Conservation (phyloP, 225 moss, liverwort and hornwort genomes). For the Marchantia paleacea region DNA sequence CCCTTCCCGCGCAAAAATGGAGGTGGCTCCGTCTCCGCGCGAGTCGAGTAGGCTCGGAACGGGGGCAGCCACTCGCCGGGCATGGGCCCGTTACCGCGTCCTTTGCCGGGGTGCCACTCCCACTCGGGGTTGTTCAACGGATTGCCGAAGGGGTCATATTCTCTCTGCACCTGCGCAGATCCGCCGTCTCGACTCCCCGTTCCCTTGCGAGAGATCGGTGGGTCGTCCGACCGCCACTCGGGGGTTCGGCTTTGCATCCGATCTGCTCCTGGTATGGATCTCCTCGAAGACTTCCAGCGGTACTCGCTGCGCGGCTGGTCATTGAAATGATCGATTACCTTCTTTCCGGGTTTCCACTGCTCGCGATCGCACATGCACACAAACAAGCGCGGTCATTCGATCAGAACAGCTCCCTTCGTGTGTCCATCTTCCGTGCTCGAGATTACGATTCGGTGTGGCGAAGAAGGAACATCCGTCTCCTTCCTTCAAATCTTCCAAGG, state of each 20-base stretch:
- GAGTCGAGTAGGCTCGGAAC: constrained; percentile 20
- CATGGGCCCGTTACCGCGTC: constrained; percentile 33
- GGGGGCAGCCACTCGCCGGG: constrained; percentile 40
- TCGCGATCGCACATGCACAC: not conserved
- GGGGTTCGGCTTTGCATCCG: constrained; percentile 1
- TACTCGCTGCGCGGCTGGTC: not conserved
- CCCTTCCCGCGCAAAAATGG: constrained; percentile 24
- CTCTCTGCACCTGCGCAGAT: constrained; percentile 1
- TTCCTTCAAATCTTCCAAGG: too few species aligned
- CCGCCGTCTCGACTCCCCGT: constrained; percentile 17
- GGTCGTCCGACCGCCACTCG: constrained; percentile 3
- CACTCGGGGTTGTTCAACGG: constrained; percentile 9
- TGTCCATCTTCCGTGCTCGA: too few species aligned
- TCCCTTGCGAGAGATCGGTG: constrained; percentile 23
- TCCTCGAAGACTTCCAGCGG: constrained; percentile 15
- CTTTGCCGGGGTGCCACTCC: constrained; percentile 38
- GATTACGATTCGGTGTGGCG: too few species aligned
- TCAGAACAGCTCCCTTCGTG: not conserved
- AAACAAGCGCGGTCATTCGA: not conserved
- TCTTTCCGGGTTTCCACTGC: constrained; percentile 38
- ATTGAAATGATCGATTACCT: constrained; percentile 17
- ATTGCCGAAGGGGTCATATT: constrained; percentile 8
- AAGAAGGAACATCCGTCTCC: too few species aligned
- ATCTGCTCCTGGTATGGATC: constrained; percentile 3
- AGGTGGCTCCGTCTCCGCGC: constrained; percentile 13